These are phyloP conservation scores for Talaromyces rugulosus DNA, from an alignment of 2,329 filamentous ascomycete genomes.

Conservation along the genomic window DNA sequence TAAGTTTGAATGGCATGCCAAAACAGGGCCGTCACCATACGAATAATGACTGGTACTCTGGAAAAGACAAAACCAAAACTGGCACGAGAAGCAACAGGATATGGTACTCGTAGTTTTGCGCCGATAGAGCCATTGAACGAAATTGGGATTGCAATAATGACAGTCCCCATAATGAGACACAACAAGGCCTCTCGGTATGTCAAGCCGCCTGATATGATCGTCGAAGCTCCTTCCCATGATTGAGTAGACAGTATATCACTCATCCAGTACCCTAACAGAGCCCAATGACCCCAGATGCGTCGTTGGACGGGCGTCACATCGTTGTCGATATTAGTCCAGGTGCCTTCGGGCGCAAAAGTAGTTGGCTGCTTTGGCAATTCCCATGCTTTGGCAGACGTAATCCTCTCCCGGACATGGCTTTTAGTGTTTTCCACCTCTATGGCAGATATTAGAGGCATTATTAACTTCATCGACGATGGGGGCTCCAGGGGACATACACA, in stretches of 20 bases:
- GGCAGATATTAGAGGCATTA: not conserved
- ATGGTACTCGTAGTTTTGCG: slow-evolving; percentile 26
- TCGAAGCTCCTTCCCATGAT: slow-evolving; percentile 43
- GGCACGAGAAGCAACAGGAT: slow-evolving; percentile 28
- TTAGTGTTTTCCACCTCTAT: not conserved
- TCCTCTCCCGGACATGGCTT: not conserved
- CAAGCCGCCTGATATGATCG: slow-evolving; percentile 45
- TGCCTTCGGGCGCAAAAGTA: slow-evolving; percentile 25
- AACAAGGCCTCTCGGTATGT: slow-evolving; percentile 34
- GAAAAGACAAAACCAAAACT: slow-evolving; percentile 30
- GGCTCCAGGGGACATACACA: not conserved
- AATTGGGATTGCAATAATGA: slow-evolving; percentile 4
- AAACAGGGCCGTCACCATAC: slow-evolving; percentile 35
- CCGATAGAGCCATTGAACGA: slow-evolving; percentile 20
- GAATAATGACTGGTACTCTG: slow-evolving; percentile 29
- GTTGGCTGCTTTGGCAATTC: slow-evolving; percentile 35
- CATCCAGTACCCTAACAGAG: slow-evolving; percentile 45
- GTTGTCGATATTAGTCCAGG: slow-evolving; percentile 39
- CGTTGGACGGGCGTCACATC: slow-evolving; percentile 44
- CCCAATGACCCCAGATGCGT: slow-evolving; percentile 42
- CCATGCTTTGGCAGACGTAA: slow-evolving; percentile 28
- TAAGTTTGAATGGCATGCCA: slow-evolving; percentile 35
- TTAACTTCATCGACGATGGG: not conserved
- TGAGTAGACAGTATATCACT: slow-evolving; percentile 44
- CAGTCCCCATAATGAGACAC: slow-evolving; percentile 7